Conservation (phyloP, 2,329 filamentous ascomycete genomes). For the Arachnomyces sp. region DNA sequence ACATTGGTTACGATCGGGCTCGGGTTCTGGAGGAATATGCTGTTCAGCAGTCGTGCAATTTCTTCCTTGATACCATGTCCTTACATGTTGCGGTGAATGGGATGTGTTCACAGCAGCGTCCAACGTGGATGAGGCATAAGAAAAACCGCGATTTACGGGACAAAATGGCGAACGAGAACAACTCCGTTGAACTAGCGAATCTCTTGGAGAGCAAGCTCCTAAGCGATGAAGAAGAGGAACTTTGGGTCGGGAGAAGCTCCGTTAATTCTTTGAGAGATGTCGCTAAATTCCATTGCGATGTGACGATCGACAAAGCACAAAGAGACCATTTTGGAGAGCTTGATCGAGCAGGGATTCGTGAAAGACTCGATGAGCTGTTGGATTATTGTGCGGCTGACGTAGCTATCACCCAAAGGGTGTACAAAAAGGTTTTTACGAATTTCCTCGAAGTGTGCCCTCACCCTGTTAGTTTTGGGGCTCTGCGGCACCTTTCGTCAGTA, state of each 20-base stretch:
- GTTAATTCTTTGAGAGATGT: conserved; percentile 93
- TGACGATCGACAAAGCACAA: conserved; percentile 81
- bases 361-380: conserved; percentile 70
- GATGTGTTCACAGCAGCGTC: conserved; percentile 94
- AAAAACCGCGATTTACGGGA: conserved; percentile 82
- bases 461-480: conserved; percentile 90
- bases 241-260: conserved; percentile 92
- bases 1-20: conserved; percentile 89
- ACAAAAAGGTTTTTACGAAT: conserved; percentile 82
- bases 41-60: conserved; percentile 71
- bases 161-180: conserved; percentile 63
- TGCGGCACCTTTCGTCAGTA: conserved; percentile 86
- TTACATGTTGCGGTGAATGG: conserved; percentile 95
- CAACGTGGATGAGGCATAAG: conserved; percentile 94
- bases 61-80: conserved; percentile 96
- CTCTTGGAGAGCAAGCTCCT: conserved; percentile 62
- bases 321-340: conserved; percentile 82
- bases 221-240: conserved; percentile 79
- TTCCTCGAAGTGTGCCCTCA: conserved; percentile 89
- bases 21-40: conserved; percentile 84
- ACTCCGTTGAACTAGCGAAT: conserved; percentile 62
- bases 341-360: conserved; percentile 61
- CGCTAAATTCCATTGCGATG: conserved; percentile 88
- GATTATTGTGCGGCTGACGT: conserved; percentile 96
- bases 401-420: conserved; percentile 86